phyloP scores from a whole-genome alignment of 2,329 filamentous ascomycete genomes.

The Fusarium liriodendri region DNA sequence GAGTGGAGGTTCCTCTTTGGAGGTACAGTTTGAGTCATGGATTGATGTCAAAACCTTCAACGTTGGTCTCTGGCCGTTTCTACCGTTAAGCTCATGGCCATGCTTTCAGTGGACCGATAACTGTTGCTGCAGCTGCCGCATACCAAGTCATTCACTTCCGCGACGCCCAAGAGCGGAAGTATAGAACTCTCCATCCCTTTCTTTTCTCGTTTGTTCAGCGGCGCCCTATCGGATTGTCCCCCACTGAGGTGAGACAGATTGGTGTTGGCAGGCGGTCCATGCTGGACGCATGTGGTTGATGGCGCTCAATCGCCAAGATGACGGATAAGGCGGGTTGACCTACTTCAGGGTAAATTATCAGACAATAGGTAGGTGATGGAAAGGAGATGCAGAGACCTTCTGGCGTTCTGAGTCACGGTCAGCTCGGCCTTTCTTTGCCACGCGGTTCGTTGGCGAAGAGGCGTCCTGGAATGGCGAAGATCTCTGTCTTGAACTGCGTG shows the following conservation, averaged over 20 bases:
- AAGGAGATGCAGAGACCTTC: slow-evolving; percentile 1
- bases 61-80: background rate
- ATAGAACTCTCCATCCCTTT: slow-evolving; percentile 18
- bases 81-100: background rate
- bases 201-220: slow-evolving; percentile 9
- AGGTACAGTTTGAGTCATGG: background rate
- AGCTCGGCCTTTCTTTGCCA: slow-evolving; percentile 30
- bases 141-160: slow-evolving; percentile 20
- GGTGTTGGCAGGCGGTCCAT: slow-evolving; percentile 10
- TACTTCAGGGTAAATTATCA: slow-evolving; percentile 9
- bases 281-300: background rate
- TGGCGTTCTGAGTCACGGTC: slow-evolving; percentile 9
- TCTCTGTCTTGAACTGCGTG: slow-evolving; percentile 22
- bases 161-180: background rate
- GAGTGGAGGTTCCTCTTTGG: slow-evolving; percentile 4
- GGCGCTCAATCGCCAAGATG: slow-evolving; percentile 18
- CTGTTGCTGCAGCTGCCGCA: slow-evolving; percentile 24
- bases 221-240: slow-evolving; percentile 30
- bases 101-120: background rate
- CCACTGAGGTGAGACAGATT: slow-evolving; percentile 29
- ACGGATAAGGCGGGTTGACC: slow-evolving; percentile 3
- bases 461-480: slow-evolving; percentile 31
- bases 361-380: slow-evolving; percentile 4
- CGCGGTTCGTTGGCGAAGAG: slow-evolving; percentile 12
- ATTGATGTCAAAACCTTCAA: background rate